phyloP scores from a whole-genome alignment of 2,329 filamentous ascomycete species.

The Aspergillus candidus region DNA sequence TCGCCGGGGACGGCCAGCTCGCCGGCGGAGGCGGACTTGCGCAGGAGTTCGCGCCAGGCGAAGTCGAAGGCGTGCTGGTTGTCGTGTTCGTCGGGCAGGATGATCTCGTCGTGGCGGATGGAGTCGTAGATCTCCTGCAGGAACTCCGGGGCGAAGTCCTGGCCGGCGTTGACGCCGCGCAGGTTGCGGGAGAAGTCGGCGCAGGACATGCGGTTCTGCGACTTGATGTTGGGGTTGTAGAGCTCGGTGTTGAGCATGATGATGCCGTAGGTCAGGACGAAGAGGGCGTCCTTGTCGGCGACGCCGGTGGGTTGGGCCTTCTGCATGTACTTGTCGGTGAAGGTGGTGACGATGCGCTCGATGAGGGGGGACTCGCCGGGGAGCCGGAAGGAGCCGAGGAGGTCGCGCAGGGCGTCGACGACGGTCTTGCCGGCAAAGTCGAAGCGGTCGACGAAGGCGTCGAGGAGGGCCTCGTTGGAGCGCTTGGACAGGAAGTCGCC shows the following conservation, averaged over 20 bases:
- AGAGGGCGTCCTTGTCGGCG: constrained; percentile 79
- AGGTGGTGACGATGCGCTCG: constrained; percentile 81
- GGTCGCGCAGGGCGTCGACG: constrained; percentile 77
- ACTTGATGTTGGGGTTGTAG: constrained; percentile 80
- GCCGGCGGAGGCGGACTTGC: constrained; percentile 73
- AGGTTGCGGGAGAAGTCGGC: constrained; percentile 81
- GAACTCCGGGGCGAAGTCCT: constrained; percentile 79
- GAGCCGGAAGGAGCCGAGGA: constrained; percentile 88
- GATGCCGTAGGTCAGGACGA: constrained; percentile 87
- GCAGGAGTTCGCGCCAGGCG: constrained; percentile 88
- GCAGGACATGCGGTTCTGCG: constrained; percentile 73
- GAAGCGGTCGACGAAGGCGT: constrained; percentile 79
- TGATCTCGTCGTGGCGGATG: constrained; percentile 90
- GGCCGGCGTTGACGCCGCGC: constrained; percentile 78
- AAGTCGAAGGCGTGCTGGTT: constrained; percentile 96
- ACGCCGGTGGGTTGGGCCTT: constrained; percentile 66
- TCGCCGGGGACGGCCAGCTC: constrained; percentile 61
- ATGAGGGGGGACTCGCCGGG: constrained; percentile 91
- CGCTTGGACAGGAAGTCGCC: constrained; percentile 92
- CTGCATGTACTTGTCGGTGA: constrained; percentile 76
- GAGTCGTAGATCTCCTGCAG: constrained; percentile 82
- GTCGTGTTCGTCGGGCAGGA: constrained; percentile 93
- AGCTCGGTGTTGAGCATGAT: constrained; percentile 97
- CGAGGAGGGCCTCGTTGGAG: constrained; percentile 76
- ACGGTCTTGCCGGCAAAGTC: constrained; percentile 81